Percentiles rank a stretch among this genome's conserved stretches.
Evolutionary conservation across 106 monocot species (phyloP).

Genomic region (Allium sativum): DNA sequence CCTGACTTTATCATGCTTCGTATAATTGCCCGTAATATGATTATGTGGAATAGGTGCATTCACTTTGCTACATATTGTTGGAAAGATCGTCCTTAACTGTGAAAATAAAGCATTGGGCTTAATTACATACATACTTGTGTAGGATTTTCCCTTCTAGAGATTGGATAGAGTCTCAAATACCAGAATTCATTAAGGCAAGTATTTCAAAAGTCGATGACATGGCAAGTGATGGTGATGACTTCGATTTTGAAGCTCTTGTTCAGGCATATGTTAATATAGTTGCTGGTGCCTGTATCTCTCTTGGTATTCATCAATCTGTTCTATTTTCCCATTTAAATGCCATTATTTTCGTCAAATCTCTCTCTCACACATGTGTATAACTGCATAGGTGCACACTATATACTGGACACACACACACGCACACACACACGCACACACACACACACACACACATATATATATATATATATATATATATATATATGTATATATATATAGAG

Average conservation of each 20-base stretch:
- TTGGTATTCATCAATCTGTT: conserved; percentile 46
- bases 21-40: conserved; percentile 77
- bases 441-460: too few relatives aligned
- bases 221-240: conserved; percentile 44
- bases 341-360: neutral
- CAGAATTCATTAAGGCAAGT: conserved; percentile 52
- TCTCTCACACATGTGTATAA: too few relatives aligned
- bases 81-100: neutral
- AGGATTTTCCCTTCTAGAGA: conserved; percentile 66
- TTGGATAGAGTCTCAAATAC: conserved; percentile 86
- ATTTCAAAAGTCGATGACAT: conserved; percentile 34
- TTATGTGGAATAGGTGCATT: conserved; percentile 85
- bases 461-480: too few relatives aligned
- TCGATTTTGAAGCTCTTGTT: conserved; percentile 63
- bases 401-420: too few relatives aligned
- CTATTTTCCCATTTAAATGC: neutral
- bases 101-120: neutral
- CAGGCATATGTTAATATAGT: conserved; percentile 90
- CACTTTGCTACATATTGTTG: too few relatives aligned
- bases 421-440: too few relatives aligned
- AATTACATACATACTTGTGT: conserved; percentile 6
- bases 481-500: too few relatives aligned
- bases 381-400: too few relatives aligned
- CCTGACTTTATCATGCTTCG: conserved; percentile 98
- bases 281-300: conserved; percentile 71